Percentiles rank a stretch among this genome's conserved stretches.
Evolutionary conservation across 371 early-diverging fungal genomes (phyloP).

Genomic region (Nematocida ironsii): DNA sequence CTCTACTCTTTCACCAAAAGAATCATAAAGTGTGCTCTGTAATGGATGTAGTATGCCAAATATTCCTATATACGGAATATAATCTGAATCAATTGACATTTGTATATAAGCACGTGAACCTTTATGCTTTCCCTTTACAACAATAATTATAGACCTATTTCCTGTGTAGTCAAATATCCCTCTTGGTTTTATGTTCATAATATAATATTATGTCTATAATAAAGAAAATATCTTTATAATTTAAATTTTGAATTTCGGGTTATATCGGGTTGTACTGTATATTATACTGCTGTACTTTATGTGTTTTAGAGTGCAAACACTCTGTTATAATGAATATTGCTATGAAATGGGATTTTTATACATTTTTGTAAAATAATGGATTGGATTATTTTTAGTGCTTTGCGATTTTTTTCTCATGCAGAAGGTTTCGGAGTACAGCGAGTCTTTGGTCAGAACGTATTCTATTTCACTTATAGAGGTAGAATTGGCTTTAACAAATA

Average conservation of each 20-base stretch:
- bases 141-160: background rate
- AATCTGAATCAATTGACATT: background rate
- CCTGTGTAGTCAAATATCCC: background rate
- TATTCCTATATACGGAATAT: background rate
- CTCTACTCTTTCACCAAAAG: background rate
- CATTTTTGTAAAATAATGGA: too few species aligned
- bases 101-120: background rate
- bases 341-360: too few species aligned
- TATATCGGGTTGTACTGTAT: too few species aligned
- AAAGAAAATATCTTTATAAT: too few species aligned
- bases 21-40: background rate
- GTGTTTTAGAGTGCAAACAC: too few species aligned
- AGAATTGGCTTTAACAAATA: constrained; percentile 25
- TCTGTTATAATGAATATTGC: too few species aligned
- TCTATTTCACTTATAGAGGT: constrained; percentile 33
- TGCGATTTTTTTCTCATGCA: constrained; percentile 27
- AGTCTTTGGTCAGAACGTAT: constrained; percentile 28
- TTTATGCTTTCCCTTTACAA: background rate
- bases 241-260: too few species aligned
- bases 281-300: too few species aligned
- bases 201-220: too few species aligned
- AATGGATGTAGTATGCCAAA: background rate
- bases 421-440: constrained; percentile 4
- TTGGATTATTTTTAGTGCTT: background rate
- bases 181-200: background rate